Percentiles rank a stretch among this genome's conserved stretches.
These are phyloP conservation scores for Mrakia gelida DNA, from an alignment of 768 basidiomycete species.

Conservation along the genomic window DNA sequence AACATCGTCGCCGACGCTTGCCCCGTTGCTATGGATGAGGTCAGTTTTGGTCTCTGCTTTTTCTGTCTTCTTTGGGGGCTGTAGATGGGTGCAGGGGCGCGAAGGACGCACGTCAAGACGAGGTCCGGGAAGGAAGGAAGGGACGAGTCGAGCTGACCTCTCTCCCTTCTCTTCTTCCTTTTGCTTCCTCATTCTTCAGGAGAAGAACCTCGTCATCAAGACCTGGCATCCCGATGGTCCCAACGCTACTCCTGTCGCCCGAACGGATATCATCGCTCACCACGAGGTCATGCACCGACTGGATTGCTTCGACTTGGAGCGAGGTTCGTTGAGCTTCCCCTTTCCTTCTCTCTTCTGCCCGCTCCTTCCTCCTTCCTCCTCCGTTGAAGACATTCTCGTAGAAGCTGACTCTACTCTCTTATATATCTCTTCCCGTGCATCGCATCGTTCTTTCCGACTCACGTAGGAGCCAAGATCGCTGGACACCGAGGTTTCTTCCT, in stretches of 20 bases:
- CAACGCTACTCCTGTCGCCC: slow-evolving; percentile 47
- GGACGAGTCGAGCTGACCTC: not conserved
- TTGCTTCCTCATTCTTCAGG: slow-evolving; percentile 51
- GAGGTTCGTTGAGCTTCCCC: slow-evolving; percentile 55
- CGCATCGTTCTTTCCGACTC: not conserved
- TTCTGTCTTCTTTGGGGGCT: not conserved
- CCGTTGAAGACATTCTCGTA: too few species aligned
- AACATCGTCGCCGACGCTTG: slow-evolving; percentile 87
- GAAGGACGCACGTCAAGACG: not conserved
- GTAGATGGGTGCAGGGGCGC: too few species aligned
- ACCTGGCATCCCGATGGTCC: slow-evolving; percentile 83
- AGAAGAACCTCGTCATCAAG: slow-evolving; percentile 76
- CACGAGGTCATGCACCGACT: slow-evolving; percentile 91
- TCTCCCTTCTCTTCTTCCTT: not conserved
- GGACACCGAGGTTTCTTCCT: slow-evolving; percentile 97
- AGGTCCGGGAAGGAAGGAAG: not conserved
- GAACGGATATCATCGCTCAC: slow-evolving; percentile 84
- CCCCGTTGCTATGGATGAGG: slow-evolving; percentile 84
- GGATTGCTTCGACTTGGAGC: slow-evolving; percentile 94
- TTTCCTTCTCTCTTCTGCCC: not conserved
- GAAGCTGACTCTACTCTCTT: too few species aligned
- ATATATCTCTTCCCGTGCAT: too few species aligned
- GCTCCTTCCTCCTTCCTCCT: too few species aligned
- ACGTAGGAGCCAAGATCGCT: slow-evolving; percentile 75
- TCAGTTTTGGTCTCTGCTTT: slow-evolving; percentile 43